Conservation (phyloP, 2,329 filamentous ascomycete species). For the Aspergillus cejpii region DNA sequence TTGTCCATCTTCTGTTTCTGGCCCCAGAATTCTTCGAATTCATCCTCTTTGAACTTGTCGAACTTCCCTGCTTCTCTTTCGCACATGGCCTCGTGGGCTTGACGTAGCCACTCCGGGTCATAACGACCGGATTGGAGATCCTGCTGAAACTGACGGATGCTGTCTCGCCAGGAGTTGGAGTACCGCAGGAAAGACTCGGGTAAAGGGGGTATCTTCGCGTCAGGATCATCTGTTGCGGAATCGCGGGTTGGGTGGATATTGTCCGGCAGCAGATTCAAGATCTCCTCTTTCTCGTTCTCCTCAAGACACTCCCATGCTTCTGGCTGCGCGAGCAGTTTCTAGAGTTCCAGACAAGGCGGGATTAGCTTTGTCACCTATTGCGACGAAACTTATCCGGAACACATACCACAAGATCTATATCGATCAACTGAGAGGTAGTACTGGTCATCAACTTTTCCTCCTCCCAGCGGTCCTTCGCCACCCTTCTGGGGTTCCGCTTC, state of each 20-base stretch:
- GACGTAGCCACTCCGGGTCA: conserved; percentile 51
- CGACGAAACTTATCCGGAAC: too few relatives aligned
- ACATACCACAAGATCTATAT: conserved; percentile 37
- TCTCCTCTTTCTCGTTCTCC: conserved; percentile 38
- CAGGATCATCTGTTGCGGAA: conserved; percentile 22
- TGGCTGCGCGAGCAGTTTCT: conserved; percentile 38
- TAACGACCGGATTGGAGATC: conserved; percentile 52
- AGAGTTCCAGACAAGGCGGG: neutral
- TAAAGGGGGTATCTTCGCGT: conserved; percentile 35
- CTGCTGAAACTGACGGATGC: conserved; percentile 49
- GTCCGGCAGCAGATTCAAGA: conserved; percentile 37
- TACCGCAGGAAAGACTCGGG: conserved; percentile 40
- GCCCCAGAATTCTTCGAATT: conserved; percentile 54
- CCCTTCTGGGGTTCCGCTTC: conserved; percentile 30
- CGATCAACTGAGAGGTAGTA: conserved; percentile 31
- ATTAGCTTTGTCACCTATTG: neutral
- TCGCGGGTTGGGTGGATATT: conserved; percentile 36
- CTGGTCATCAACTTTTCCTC: conserved; percentile 37
- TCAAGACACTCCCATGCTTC: conserved; percentile 40
- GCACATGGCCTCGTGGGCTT: conserved; percentile 49
- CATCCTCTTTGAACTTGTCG: conserved; percentile 50
- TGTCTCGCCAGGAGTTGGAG: conserved; percentile 47
- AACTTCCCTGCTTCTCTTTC: conserved; percentile 50
- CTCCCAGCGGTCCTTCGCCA: conserved; percentile 33
- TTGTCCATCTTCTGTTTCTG: conserved; percentile 44